Conservation (phyloP, 202 grass and related monocot species). For the Miscanthus sacchariflorus region DNA sequence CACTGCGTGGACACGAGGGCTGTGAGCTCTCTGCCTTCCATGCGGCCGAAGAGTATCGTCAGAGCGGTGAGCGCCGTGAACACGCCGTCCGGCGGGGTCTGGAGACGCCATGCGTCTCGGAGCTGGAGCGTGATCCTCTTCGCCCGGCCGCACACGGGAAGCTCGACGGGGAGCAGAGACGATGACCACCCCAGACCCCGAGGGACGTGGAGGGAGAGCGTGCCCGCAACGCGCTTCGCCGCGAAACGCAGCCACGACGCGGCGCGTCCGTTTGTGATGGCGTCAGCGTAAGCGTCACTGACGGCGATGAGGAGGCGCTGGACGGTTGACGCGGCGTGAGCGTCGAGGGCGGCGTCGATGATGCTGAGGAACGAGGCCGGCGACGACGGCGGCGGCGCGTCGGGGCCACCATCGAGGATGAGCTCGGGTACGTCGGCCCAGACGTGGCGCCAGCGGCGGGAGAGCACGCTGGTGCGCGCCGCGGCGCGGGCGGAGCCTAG, state of each 20-base stretch:
- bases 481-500: no score
- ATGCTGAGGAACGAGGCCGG: background rate
- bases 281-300: no score
- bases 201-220: no score
- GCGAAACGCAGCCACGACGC: background rate
- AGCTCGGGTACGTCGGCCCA: background rate
- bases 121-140: no score
- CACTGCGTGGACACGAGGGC: background rate
- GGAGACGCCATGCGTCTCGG: no score
- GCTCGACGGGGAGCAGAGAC: no score
- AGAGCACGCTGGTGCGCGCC: background rate
- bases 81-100: background rate
- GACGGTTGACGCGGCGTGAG: background rate
- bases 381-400: no score
- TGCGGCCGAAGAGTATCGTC: background rate
- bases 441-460: slow-evolving; percentile 1
- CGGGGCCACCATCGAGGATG: background rate
- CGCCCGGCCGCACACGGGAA: no score
- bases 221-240: background rate
- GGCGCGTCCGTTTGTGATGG: background rate
- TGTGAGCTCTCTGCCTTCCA: background rate
- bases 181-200: fast-evolving
- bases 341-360: slow-evolving; percentile 3
- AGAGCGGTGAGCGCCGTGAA: background rate
- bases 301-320: background rate